phyloP scores from a whole-genome alignment of 257 asterid genomes.

The Voacanga thouarsii region DNA sequence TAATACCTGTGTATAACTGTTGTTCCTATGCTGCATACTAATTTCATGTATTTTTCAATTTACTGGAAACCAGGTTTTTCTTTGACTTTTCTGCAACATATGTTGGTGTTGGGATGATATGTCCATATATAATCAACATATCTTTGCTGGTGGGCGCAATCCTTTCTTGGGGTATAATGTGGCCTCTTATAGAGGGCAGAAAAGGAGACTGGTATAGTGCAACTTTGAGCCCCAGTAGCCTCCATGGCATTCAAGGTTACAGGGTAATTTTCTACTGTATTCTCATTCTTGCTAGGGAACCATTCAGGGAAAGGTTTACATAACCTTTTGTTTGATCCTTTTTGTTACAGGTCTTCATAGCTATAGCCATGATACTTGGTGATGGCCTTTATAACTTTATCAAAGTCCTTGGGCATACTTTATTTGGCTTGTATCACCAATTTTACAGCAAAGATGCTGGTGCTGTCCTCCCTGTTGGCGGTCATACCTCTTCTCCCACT shows the following conservation, averaged over 20 bases:
- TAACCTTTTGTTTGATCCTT: constrained; percentile 7
- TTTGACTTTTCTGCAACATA: constrained; percentile 93
- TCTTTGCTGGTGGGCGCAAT: constrained; percentile 86
- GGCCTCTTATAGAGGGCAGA: constrained; percentile 71
- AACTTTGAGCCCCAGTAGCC: constrained; percentile 31
- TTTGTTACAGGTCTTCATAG: constrained; percentile 62
- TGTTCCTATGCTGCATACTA: background rate
- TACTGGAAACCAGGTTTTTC: constrained; percentile 54
- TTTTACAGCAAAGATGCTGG: constrained; percentile 30
- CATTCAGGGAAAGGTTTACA: background rate
- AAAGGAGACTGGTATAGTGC: constrained; percentile 83
- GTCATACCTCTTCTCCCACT: constrained; percentile 27
- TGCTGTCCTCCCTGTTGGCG: constrained; percentile 49
- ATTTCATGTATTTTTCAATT: background rate
- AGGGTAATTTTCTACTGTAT: constrained; percentile 38
- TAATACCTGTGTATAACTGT: background rate
- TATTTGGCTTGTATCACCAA: constrained; percentile 62
- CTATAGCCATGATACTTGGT: constrained; percentile 92
- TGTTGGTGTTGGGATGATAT: constrained; percentile 98
- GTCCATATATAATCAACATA: constrained; percentile 79
- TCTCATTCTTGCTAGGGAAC: background rate
- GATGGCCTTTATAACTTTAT: constrained; percentile 87
- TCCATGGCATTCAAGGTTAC: constrained; percentile 92
- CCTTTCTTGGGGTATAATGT: constrained; percentile 96
- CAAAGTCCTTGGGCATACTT: constrained; percentile 70